These are phyloP conservation scores for Populus tremula DNA, from an alignment of 345 rosid species.

Conservation along the genomic window DNA sequence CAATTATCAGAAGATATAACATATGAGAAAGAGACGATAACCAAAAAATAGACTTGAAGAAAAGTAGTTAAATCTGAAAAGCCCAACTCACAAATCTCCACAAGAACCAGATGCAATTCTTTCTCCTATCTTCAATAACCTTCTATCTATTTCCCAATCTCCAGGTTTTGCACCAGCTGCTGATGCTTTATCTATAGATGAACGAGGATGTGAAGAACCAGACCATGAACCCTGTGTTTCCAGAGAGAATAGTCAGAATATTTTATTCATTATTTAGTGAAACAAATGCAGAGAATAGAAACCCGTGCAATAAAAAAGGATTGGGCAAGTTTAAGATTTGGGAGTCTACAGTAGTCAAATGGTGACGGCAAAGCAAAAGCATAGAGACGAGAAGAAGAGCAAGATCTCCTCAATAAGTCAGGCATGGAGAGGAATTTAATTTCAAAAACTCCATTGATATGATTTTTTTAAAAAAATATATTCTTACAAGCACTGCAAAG, in stretches of 20 bases:
- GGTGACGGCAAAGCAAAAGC: conserved; percentile 1
- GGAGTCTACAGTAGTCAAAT: conserved; percentile 5
- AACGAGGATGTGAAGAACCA: conserved; percentile 45
- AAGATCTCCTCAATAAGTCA: conserved; percentile 3
- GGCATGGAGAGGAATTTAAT: not conserved
- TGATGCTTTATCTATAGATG: conserved; percentile 32
- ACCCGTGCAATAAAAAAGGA: not conserved
- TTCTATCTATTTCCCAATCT: conserved; percentile 58
- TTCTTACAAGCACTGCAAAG: not conserved
- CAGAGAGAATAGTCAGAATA: conserved; percentile 4
- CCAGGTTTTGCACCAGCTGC: conserved; percentile 28
- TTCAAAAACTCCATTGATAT: not conserved
- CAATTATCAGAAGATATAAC: conserved; percentile 15
- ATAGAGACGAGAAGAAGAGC: not conserved
- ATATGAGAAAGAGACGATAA: not conserved
- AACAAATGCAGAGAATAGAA: not conserved
- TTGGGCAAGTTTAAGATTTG: conserved; percentile 1
- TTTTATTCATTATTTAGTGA: conserved; percentile 5
- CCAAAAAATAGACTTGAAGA: not conserved
- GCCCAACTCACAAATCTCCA: conserved; percentile 63
- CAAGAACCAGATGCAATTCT: conserved; percentile 65
- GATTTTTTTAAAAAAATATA: not conserved
- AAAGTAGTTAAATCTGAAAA: conserved; percentile 9
- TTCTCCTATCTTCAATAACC: conserved; percentile 55
- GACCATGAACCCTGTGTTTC: conserved; percentile 56